These are phyloP conservation scores for Sonneratia caseolaris DNA, from an alignment of 345 rosid genomes.

Conservation along the genomic window DNA sequence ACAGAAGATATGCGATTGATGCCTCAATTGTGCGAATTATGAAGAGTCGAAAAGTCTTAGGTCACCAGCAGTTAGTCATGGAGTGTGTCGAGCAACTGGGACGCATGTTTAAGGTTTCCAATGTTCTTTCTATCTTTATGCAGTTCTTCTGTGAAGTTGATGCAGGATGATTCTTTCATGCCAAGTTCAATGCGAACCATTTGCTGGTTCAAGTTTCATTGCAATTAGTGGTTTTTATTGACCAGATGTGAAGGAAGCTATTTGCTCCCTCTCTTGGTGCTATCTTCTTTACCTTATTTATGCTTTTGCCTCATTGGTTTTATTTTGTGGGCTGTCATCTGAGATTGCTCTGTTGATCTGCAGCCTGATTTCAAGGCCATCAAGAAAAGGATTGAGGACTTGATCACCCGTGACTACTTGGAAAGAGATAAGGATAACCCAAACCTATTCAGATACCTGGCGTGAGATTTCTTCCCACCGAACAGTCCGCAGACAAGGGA, in stretches of 20 bases:
- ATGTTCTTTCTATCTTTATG: not conserved
- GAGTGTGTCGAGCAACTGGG: slow-evolving; percentile 92
- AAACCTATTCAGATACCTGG: slow-evolving; percentile 67
- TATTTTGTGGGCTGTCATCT: not conserved
- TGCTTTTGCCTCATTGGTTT: not conserved
- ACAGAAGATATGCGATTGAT: slow-evolving; percentile 82
- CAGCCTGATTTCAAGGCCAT: slow-evolving; percentile 98
- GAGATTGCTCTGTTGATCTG: slow-evolving; percentile 1
- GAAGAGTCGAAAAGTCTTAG: slow-evolving; percentile 84
- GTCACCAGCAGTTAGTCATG: slow-evolving; percentile 70
- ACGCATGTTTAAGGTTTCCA: slow-evolving; percentile 85
- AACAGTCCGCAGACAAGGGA: too few species aligned
- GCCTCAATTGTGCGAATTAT: slow-evolving; percentile 97
- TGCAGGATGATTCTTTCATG: not conserved
- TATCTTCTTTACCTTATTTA: not conserved
- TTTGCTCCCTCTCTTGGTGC: not conserved
- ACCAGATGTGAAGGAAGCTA: too few species aligned
- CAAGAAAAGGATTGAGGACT: slow-evolving; percentile 90
- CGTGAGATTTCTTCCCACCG: slow-evolving; percentile 12
- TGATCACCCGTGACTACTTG: slow-evolving; percentile 76
- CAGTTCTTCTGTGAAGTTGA: not conserved
- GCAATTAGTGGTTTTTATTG: too few species aligned
- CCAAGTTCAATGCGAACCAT: too few species aligned
- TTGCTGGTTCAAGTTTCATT: too few species aligned
- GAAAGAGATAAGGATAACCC: slow-evolving; percentile 84